phyloP scores from a whole-genome alignment of 73 alveolate species.

The Blepharisma stoltei region DNA sequence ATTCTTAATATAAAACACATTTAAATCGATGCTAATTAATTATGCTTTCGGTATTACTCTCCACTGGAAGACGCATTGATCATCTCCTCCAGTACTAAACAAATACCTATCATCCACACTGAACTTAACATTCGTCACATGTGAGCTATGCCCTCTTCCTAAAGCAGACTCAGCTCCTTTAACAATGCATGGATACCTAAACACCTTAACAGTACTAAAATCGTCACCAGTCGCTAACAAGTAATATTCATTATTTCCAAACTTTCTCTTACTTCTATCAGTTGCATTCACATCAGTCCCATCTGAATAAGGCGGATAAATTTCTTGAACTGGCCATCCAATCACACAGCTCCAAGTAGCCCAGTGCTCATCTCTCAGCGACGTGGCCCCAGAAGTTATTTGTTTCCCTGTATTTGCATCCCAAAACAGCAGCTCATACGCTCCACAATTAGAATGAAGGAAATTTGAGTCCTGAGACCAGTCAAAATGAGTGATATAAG shows the following conservation, averaged over 20 bases:
- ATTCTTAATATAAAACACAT: too few species aligned
- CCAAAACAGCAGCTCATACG: slow-evolving; percentile 87
- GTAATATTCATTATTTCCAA: slow-evolving; percentile 56
- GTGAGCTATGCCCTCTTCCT: slow-evolving; percentile 71
- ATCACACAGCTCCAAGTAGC: slow-evolving; percentile 84
- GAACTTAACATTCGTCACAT: slow-evolving; percentile 76
- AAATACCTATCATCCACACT: slow-evolving; percentile 59
- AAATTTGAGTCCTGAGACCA: slow-evolving; percentile 80
- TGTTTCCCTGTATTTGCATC: slow-evolving; percentile 67
- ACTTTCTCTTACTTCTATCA: slow-evolving; percentile 74
- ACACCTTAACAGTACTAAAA: slow-evolving; percentile 70
- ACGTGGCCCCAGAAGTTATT: slow-evolving; percentile 78
- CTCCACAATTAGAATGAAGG: slow-evolving; percentile 79
- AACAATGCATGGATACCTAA: slow-evolving; percentile 80
- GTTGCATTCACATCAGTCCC: slow-evolving; percentile 91
- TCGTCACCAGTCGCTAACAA: slow-evolving; percentile 87
- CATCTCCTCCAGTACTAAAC: slow-evolving; percentile 89
- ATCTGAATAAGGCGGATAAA: slow-evolving; percentile 76
- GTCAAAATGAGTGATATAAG: slow-evolving; percentile 87
- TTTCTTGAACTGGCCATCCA: slow-evolving; percentile 96
- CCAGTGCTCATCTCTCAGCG: slow-evolving; percentile 88
- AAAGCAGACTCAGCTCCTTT: slow-evolving; percentile 56
- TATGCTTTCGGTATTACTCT: slow-evolving; percentile 39
- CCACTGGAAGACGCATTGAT: slow-evolving; percentile 85
- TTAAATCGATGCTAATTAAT: neutral